Base-by-base conservation (phyloP, 2,329 filamentous ascomycete genomes). In the Aspergillus alliaceus region DNA sequence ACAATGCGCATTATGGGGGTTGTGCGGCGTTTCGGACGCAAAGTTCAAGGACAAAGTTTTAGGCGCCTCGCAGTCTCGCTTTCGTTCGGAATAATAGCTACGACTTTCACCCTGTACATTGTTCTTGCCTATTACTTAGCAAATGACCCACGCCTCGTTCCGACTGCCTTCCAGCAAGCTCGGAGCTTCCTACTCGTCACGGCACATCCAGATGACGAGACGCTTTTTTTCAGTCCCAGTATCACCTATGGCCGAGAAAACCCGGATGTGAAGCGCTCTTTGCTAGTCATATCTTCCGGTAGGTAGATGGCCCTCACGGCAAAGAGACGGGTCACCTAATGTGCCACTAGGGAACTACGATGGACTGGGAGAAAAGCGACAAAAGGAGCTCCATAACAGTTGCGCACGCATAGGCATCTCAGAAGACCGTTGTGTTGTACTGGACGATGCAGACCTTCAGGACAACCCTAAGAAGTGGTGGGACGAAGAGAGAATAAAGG, bases 391-490 rank as follows among this genome's bases (percentile, higher is more conserved):
- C 12, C 59, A 64, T 34, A 57, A 57, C 1, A 64, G 63, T n/a
- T 69, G 67, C 49, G 48, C 47, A 9, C 49, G 53, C 11, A 56
- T 68, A 11, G 58, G 65, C 6, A 65, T 69, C 37, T 12, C 51
- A 29, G 25, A 40, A 18, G 70, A 69, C 35, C 70, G 75, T 60
- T 77, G 75, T 31, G 69, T 69, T 49, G 72, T 73, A 1, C 56
- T 77, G 12, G 71, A 77, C 49, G 51, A 72, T 12, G 61, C 69
- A 1, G 71, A 73, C 6, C 66, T 77, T 24, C 75, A 76, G 53
- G 73, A 77, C 58, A 72, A 76, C 40, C 75, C 75, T 15, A 68
- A 58, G 25, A 57, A 68, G 27, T 77, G 75, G 75, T 77, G 75
- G 75, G 62, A 75, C 22, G 71, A 72, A 4, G 59, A 66, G 0